Conservation (phyloP, 2,329 filamentous ascomycete genomes). For the Aspergillus amoenus region DNA sequence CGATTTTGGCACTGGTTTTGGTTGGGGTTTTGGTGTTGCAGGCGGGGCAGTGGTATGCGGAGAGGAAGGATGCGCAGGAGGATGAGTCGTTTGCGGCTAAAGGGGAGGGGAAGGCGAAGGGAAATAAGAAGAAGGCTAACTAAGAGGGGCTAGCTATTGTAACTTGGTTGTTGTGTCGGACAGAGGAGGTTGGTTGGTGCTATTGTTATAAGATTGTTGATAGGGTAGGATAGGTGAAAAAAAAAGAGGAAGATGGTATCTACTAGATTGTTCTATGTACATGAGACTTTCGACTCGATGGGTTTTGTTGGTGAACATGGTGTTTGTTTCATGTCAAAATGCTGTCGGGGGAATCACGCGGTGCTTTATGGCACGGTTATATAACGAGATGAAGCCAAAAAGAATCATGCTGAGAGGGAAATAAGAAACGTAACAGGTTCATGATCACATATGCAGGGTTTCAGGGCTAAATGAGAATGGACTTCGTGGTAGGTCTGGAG, state of each 20-base stretch:
- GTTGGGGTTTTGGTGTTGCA: slow-evolving; percentile 90
- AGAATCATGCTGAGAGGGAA: background rate
- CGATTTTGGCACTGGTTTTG: slow-evolving; percentile 87
- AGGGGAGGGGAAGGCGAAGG: slow-evolving; percentile 14
- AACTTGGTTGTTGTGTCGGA: background rate
- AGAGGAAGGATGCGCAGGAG: slow-evolving; percentile 87
- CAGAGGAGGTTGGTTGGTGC: background rate
- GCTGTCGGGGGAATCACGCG: slow-evolving; percentile 15
- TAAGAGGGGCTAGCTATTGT: background rate
- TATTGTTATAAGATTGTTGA: background rate
- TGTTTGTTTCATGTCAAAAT: slow-evolving; percentile 6
- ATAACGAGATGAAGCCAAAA: background rate
- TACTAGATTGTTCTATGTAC: slow-evolving; percentile 16
- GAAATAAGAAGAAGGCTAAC: slow-evolving; percentile 25
- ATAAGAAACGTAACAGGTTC: slow-evolving; percentile 4
- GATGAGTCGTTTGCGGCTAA: slow-evolving; percentile 55
- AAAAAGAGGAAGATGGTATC: slow-evolving; percentile 4
- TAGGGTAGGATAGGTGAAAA: background rate
- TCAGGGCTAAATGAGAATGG: slow-evolving; percentile 66
- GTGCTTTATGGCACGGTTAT: slow-evolving; percentile 1
- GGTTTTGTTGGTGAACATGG: slow-evolving; percentile 11
- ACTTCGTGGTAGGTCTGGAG: slow-evolving; percentile 80
- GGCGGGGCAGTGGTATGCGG: slow-evolving; percentile 97
- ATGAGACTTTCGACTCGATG: slow-evolving; percentile 15
- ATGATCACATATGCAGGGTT: slow-evolving; percentile 18